Evolutionary conservation across 106 monocot genomes (phyloP).

Genomic region (Gastrodia elata): DNA sequence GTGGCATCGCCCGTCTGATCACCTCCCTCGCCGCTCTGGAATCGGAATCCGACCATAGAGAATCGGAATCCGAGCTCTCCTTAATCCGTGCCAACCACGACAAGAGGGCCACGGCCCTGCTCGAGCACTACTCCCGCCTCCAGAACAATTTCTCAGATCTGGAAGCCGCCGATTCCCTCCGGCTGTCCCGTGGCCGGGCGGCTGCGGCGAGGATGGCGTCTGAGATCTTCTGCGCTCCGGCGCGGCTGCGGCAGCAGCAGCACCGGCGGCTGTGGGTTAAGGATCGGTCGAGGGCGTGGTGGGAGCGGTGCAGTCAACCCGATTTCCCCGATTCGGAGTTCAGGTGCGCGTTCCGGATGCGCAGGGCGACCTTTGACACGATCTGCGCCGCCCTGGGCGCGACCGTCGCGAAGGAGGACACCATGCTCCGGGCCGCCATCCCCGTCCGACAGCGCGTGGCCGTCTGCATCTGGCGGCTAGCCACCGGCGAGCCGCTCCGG

Average conservation of each 20-base stretch:
- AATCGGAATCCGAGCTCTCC: slow-evolving; percentile 18
- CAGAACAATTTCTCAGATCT: slow-evolving; percentile 22
- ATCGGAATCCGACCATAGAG: slow-evolving; percentile 16
- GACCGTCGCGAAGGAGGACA: slow-evolving; percentile 52
- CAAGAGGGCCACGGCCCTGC: slow-evolving; percentile 14
- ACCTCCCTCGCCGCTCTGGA: slow-evolving; percentile 42
- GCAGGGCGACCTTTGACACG: slow-evolving; percentile 36
- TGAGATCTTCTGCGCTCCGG: slow-evolving; percentile 1
- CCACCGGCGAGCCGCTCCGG: slow-evolving; percentile 59
- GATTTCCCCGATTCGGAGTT: slow-evolving; percentile 46
- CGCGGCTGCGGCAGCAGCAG: slow-evolving; percentile 7
- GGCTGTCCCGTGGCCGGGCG: slow-evolving; percentile 5
- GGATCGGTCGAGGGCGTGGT: slow-evolving; percentile 49
- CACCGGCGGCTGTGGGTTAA: slow-evolving; percentile 44
- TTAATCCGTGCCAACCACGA: slow-evolving; percentile 26
- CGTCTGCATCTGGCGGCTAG: slow-evolving; percentile 57
- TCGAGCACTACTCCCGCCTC: slow-evolving; percentile 26
- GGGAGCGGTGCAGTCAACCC: slow-evolving; percentile 42
- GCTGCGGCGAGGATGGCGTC: slow-evolving; percentile 18
- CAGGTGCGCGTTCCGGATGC: slow-evolving; percentile 37
- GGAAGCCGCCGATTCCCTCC: slow-evolving; percentile 27
- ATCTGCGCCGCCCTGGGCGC: slow-evolving; percentile 37
- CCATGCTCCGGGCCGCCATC: slow-evolving; percentile 58
- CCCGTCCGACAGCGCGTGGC: slow-evolving; percentile 56
- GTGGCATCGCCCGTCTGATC: slow-evolving; percentile 24